These are phyloP conservation scores for Ambrosia hybrid DNA, from an alignment of 140 eudicot genomes.

Conservation along the genomic window DNA sequence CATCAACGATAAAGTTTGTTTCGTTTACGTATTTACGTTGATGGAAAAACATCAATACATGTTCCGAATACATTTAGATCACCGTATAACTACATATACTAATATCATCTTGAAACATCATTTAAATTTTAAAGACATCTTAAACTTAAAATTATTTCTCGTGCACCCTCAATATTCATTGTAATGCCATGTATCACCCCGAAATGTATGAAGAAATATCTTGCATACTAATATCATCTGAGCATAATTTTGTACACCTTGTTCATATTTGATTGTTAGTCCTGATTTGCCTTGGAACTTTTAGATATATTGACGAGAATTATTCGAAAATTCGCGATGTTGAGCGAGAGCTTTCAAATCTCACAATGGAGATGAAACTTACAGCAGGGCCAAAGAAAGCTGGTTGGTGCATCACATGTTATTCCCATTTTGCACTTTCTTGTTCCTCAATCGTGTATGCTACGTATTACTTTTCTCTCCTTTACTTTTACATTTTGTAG, in stretches of 20 bases:
- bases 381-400: slow-evolving; percentile 99
- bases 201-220: neutral
- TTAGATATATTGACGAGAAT: slow-evolving; percentile 91
- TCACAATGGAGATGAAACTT: slow-evolving; percentile 88
- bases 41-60: neutral
- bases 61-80: slow-evolving; percentile 8
- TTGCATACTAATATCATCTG: neutral
- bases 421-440: neutral
- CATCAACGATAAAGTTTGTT: too few relatives aligned
- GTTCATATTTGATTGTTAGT: slow-evolving; percentile 6
- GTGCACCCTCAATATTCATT: neutral
- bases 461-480: slow-evolving; percentile 18
- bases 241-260: neutral
- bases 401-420: slow-evolving; percentile 47
- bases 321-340: slow-evolving; percentile 97
- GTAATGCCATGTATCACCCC: neutral
- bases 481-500: slow-evolving; percentile 37
- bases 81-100: neutral
- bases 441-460: neutral
- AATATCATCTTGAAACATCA: neutral
- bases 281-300: slow-evolving; percentile 17
- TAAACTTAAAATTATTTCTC: neutral
- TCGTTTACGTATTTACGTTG: neutral
- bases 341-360: slow-evolving; percentile 80
- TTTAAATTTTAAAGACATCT: slow-evolving; percentile 7